A percentile compares a stretch with the other conserved stretches of the same genome.
phyloP scores from a whole-genome alignment of 2,329 filamentous ascomycete genomes.

The Colletotrichum salicis region DNA sequence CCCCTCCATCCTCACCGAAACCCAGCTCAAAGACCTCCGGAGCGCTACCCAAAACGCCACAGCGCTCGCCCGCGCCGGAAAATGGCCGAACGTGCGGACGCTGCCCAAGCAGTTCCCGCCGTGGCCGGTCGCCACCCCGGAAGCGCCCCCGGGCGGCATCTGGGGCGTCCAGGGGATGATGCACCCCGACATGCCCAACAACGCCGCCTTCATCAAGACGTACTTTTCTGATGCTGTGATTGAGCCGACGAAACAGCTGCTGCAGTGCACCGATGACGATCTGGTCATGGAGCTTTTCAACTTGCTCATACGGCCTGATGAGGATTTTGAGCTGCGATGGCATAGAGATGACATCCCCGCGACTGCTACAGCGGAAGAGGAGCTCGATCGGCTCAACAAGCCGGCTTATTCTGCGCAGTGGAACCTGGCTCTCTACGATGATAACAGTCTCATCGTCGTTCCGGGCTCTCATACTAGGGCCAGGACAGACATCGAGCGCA shows the following conservation, averaged over 20 bases:
- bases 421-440: constrained; percentile 84
- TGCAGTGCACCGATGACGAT: constrained; percentile 66
- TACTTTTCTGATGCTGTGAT: constrained; percentile 80
- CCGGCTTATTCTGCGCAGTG: constrained; percentile 84
- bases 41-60: constrained; percentile 68
- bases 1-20: constrained; percentile 68
- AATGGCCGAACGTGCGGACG: constrained; percentile 85
- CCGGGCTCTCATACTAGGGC: constrained; percentile 80
- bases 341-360: constrained; percentile 85
- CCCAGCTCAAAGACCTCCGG: constrained; percentile 69
- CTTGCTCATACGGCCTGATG: constrained; percentile 78
- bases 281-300: constrained; percentile 92
- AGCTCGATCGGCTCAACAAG: constrained; percentile 67
- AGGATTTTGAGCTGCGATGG: constrained; percentile 81
- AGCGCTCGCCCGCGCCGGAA: constrained; percentile 71
- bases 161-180: constrained; percentile 92
- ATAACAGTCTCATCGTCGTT: constrained; percentile 78
- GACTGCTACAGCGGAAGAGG: constrained; percentile 73
- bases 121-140: constrained; percentile 66
- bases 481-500: constrained; percentile 75
- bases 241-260: constrained; percentile 70
- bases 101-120: constrained; percentile 92
- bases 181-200: constrained; percentile 74
- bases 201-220: constrained; percentile 68
- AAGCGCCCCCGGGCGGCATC: constrained; percentile 70